phyloP scores from a whole-genome alignment of 2,329 filamentous ascomycete species.

The Paracorniculantispora psalliotae region DNA sequence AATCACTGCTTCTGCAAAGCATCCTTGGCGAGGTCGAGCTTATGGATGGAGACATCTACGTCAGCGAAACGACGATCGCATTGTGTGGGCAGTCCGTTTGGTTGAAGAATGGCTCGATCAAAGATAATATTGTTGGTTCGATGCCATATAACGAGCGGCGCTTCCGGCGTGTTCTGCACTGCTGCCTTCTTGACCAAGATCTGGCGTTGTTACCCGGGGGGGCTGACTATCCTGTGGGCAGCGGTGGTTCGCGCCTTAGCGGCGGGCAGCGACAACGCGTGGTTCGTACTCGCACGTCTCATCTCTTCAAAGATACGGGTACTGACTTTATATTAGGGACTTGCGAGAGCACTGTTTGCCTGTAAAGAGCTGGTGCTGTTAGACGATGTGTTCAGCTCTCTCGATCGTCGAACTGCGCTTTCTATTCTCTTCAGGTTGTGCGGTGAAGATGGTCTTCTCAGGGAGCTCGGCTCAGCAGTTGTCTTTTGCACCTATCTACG shows the following conservation, averaged over 20 bases:
- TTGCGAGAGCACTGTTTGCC: neutral
- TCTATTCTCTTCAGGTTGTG: neutral
- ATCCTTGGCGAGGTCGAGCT: neutral
- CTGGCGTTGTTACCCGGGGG: neutral
- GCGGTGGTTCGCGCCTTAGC: neutral
- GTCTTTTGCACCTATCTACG: neutral
- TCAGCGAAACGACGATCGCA: neutral
- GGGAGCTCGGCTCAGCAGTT: neutral
- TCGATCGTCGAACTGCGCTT: neutral
- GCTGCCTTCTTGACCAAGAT: neutral
- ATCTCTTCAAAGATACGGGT: too few species aligned
- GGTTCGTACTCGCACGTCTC: neutral
- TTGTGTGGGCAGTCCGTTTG: neutral
- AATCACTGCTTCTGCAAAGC: neutral
- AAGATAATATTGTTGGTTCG: neutral
- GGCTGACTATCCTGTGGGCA: neutral
- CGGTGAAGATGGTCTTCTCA: neutral
- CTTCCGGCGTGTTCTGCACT: neutral
- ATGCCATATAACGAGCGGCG: neutral
- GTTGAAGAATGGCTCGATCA: neutral
- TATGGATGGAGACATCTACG: neutral
- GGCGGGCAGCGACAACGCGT: neutral
- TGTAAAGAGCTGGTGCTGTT: neutral
- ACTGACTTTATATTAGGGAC: too few species aligned
- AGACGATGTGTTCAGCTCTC: neutral